Evolutionary conservation across 257 asterid species (phyloP), one percentile per base, ranked within the genome.

Genomic region (Capsicum pubescens): DNA sequence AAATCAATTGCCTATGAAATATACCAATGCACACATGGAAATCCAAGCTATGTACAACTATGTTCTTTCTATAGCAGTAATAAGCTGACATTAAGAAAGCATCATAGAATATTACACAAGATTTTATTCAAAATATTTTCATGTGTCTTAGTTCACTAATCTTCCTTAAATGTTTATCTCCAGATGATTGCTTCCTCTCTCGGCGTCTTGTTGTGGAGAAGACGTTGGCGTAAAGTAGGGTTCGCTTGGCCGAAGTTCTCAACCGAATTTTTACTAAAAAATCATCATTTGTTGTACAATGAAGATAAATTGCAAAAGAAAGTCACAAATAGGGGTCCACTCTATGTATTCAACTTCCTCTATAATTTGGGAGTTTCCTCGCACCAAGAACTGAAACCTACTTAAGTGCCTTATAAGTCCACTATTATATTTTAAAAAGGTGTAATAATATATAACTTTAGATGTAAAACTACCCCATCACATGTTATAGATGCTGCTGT

Each of bases 231-330:
- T 90, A 91, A 86, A 80, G 92, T 58, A 98, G 95, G 79, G 87
- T 96, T 80, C 95, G 99, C 26, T 91, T 96, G 93, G 99, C 97
- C 21, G 92, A 92, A 68, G 84, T 93, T 84, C 98, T 96, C 82
- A 96, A 96, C 90, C 77, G 87, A 52, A 91, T 93, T 60, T 96
- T 96, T 85, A 82, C 89, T 9, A 8, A 76, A 57, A 84, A 69
- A 8, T 58, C 82, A 81, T 87, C 91, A 63, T 67, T 89, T 84
- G 94, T 94, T 80, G 83, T 71, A 86, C 91, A 90, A 69, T 91
- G 90, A 92, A 79, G 84, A 86, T 79, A 46, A 54, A 79, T 54
- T 56, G 32, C 84, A 52, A n/a, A 56, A 79, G 59, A 36, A 64
- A 63, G 46, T 48, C 70, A 82, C 32, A 59, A 19, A 46, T 46